Percentiles rank a stretch among this genome's conserved stretches.
phyloP scores from a whole-genome alignment of 108 stramenopile species.

The Cyclotella atomus region DNA sequence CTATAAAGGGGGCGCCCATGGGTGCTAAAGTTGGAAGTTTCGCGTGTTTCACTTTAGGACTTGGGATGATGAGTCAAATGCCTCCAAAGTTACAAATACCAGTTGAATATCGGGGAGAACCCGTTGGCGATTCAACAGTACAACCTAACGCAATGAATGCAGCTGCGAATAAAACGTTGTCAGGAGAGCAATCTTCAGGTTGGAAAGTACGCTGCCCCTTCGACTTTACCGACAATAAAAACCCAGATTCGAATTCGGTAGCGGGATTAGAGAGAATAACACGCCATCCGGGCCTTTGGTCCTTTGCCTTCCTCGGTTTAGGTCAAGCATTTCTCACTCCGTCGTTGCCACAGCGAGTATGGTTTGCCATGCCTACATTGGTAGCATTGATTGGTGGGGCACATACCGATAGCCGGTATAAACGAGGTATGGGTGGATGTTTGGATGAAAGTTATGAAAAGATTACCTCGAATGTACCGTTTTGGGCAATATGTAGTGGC shows the following conservation, averaged over 20 bases:
- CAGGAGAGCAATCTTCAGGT: slow-evolving; percentile 1
- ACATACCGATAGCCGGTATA: slow-evolving; percentile 83
- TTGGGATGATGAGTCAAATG: slow-evolving; percentile 75
- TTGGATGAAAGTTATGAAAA: slow-evolving; percentile 60
- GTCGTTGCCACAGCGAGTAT: slow-evolving; percentile 62
- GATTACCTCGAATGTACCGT: slow-evolving; percentile 84
- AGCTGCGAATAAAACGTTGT: slow-evolving; percentile 1
- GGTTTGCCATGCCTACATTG: slow-evolving; percentile 74
- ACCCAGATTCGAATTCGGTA: slow-evolving; percentile 20
- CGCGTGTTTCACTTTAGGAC: slow-evolving; percentile 59
- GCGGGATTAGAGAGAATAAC: slow-evolving; percentile 81
- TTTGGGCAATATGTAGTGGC: slow-evolving; percentile 75
- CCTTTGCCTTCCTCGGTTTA: slow-evolving; percentile 71
- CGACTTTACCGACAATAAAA: slow-evolving; percentile 74
- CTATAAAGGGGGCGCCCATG: slow-evolving; percentile 27
- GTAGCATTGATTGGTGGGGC: slow-evolving; percentile 84
- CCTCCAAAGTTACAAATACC: slow-evolving; percentile 87
- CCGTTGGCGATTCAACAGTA: not conserved
- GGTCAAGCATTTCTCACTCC: slow-evolving; percentile 68
- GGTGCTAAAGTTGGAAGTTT: slow-evolving; percentile 48
- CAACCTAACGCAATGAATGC: no score
- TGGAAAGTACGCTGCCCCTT: slow-evolving; percentile 92
- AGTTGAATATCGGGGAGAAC: slow-evolving; percentile 40
- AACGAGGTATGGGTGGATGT: slow-evolving; percentile 82
- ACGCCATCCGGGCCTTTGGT: slow-evolving; percentile 91